phyloP scores from a whole-genome alignment of 495 filamentous ascomycete genomes.

The Venustampulla echinocandica region DNA sequence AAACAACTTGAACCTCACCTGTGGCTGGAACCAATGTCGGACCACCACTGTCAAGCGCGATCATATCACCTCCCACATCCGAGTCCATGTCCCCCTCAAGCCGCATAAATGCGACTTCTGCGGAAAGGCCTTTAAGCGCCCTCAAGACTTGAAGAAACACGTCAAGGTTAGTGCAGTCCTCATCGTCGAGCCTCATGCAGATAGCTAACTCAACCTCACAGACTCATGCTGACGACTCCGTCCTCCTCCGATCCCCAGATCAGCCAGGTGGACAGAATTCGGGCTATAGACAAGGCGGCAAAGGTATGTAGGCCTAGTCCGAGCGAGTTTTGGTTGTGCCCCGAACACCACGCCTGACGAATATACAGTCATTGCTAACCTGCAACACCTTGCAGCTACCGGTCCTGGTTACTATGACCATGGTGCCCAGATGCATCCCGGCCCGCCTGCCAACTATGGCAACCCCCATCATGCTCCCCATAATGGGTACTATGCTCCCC shows the following conservation, averaged over 20 bases:
- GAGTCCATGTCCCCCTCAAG: constrained; percentile 95
- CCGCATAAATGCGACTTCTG: constrained; percentile 99
- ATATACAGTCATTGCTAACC: constrained; percentile 34
- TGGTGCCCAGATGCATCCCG: constrained; percentile 44
- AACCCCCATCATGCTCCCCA: constrained; percentile 32
- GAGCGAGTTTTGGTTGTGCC: constrained; percentile 16
- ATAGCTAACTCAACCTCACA: constrained; percentile 28
- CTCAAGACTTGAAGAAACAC: constrained; percentile 98
- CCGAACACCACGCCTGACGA: constrained; percentile 16
- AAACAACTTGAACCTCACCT: constrained; percentile 95
- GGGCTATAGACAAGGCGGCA: constrained; percentile 42
- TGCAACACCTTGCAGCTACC: constrained; percentile 43
- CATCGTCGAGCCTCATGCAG: background rate
- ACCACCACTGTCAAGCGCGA: constrained; percentile 98
- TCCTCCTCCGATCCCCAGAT: constrained; percentile 70
- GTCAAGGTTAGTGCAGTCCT: constrained; percentile 54
- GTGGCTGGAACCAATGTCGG: constrained; percentile 92
- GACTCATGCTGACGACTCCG: constrained; percentile 97
- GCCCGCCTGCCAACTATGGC: constrained; percentile 31
- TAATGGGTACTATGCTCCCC: constrained; percentile 46
- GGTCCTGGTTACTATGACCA: constrained; percentile 47
- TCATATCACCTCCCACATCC: constrained; percentile 98
- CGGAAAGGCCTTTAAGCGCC: constrained; percentile 97
- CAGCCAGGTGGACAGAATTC: constrained; percentile 53
- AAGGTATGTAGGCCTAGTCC: constrained; percentile 51